A percentile compares a stretch with the other conserved stretches of the same genome.
Evolutionary conservation across 768 basidiomycete species (phyloP).

Genomic region (Boletus rubescentipes): DNA sequence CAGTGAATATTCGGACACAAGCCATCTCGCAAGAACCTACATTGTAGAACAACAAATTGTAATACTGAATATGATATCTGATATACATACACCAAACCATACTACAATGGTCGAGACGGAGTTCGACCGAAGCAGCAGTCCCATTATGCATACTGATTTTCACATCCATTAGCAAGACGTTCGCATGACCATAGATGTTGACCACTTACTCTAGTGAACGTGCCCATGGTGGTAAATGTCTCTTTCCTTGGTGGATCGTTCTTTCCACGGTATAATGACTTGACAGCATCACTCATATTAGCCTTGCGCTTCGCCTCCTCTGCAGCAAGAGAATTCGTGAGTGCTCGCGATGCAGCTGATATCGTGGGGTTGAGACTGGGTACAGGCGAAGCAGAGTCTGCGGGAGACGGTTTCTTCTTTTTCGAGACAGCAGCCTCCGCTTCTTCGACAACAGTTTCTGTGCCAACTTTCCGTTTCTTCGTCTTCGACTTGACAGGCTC

Average conservation of each 20-base stretch:
- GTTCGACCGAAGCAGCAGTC: neutral
- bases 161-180: neutral
- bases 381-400: conserved; percentile 24
- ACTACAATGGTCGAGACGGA: neutral
- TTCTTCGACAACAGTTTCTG: conserved; percentile 23
- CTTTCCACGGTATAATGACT: conserved; percentile 64
- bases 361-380: conserved; percentile 47
- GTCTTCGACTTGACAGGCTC: conserved; percentile 53
- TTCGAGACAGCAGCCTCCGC: conserved; percentile 43
- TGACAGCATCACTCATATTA: conserved; percentile 83
- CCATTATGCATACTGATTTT: conserved; percentile 24
- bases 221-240: conserved; percentile 90
- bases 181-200: neutral
- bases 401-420: conserved; percentile 32
- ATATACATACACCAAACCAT: conserved; percentile 11
- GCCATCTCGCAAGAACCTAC: neutral
- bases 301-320: conserved; percentile 85
- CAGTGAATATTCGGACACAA: neutral
- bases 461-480: conserved; percentile 63
- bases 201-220: conserved; percentile 80
- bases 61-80: neutral
- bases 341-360: conserved; percentile 59
- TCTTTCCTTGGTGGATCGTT: conserved; percentile 66
- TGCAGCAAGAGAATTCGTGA: conserved; percentile 67
- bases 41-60: neutral